Base-by-base conservation (phyloP, 805 yeast species). In the Metschnikowia chrysomelidarum region DNA sequence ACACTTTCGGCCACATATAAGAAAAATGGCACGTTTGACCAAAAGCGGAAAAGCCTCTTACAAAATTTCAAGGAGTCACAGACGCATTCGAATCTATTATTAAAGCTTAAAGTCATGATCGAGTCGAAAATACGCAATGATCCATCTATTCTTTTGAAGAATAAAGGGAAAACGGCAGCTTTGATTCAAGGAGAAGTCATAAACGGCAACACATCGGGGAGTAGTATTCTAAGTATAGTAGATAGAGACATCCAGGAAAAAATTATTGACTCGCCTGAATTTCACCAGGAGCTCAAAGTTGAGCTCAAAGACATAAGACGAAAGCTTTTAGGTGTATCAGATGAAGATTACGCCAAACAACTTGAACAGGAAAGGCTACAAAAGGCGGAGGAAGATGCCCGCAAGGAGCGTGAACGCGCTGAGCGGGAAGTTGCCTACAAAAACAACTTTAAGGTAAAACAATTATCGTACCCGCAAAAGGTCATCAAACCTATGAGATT, bases 101-200 rank as follows among this genome's bases (percentile, higher is more conserved):
- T 59, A 18, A 60, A 71, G 39, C 49, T 74, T 26, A 59, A 62
- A 30, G 48, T 68, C 17, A 52, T 74, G 51, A 65, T 75, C 3
- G 75, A 70, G 38, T 51, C 57, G 26, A 74, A 73, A 42, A 67
- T 74, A 16, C 59, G 64, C 29, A 57, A 64, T 22, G 77, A 75
- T 43, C 79, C 79, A 1, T 53, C 64, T 13, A 62, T 75, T 12
- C 50, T 75, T 14, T 52, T 62, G 43, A 64, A 72, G 47, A 75
- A 74, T 51, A 69, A 63, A 34, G 79, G 78, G 2, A 71, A 67
- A 30, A 59, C 71, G 50, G 71, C 70, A 0, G 80, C 80, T 0
- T 50, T 75, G 39, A 68, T 75, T 2, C 79, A 75, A 44, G 76
- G 79, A 2, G 72, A 69, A 22, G 64, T 75, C 29, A 62, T 72